phyloP scores from a whole-genome alignment of 768 basidiomycete species.

The Xerocomellus dryophilus region DNA sequence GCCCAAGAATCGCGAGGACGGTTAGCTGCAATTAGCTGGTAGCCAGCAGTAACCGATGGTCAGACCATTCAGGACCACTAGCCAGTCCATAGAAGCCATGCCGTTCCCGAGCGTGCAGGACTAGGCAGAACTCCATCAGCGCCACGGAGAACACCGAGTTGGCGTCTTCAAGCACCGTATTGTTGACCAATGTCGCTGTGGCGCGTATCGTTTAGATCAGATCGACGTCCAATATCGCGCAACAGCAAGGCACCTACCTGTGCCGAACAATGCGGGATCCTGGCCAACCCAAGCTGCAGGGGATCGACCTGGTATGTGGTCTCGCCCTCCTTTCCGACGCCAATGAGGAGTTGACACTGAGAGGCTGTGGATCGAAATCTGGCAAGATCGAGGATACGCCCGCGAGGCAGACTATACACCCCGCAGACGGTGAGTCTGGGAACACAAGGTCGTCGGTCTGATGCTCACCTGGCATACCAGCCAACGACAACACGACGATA shows the following conservation, averaged over 20 bases:
- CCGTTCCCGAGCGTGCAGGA: constrained; percentile 11
- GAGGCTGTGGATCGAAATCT: constrained; percentile 43
- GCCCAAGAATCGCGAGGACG: not conserved
- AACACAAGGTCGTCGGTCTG: not conserved
- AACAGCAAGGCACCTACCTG: constrained; percentile 27
- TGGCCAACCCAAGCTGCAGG: constrained; percentile 27
- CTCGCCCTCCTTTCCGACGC: constrained; percentile 39
- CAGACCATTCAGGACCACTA: no score
- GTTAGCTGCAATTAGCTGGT: no score
- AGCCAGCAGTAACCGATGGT: no score
- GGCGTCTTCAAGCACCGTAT: constrained; percentile 8
- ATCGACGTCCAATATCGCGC: not conserved
- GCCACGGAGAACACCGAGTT: constrained; percentile 2
- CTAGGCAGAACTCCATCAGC: constrained; percentile 10
- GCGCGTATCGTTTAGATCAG: not conserved
- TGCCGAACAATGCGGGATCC: constrained; percentile 36
- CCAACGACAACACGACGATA: constrained; percentile 8
- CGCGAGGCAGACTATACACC: constrained; percentile 9
- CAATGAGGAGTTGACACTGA: constrained; percentile 40
- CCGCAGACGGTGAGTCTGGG: not conserved
- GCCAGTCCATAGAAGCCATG: not conserved
- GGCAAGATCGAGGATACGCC: constrained; percentile 42
- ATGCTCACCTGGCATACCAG: not conserved
- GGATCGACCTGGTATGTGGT: constrained; percentile 46
- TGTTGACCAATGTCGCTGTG: constrained; percentile 2